Evolutionary conservation across 1,139 yeast species (phyloP), one percentile per base, ranked within the genome.

Genomic region (Debaryomyces subglobosus): DNA sequence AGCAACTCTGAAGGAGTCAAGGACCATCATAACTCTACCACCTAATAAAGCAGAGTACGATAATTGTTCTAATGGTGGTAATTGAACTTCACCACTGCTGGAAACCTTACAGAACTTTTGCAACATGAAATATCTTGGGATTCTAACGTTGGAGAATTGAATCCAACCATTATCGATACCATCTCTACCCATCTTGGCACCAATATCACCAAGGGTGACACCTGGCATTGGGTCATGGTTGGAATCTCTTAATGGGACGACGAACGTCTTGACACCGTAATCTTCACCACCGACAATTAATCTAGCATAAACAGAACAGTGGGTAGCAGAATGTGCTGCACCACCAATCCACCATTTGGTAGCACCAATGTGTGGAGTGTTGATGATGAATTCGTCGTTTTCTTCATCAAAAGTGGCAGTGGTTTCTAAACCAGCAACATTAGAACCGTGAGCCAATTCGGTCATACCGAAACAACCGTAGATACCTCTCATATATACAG

Each of bases 341-440:
- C 79, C 79, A 47, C 80, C 79, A 47, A 75, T 75, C 80, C 80
- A 75, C 80, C 80, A 75, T 59, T 75, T 75, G 53, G 80, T 74
- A 52, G 80, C 80, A 58, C 79, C 78, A 56, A 74, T 68, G 58
- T 74, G 78, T 5, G 80, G 80, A 39, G 80, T 75, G 60, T 74
- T 68, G 56, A 75, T 71, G 58, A 74, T 55, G 49, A 75, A 75
- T 59, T 73, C 76, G 53, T 75, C 79, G 37, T 58, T 64, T 40
- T 65, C 72, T 46, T 58, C 57, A 57, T 74, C 78, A 51, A 68
- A 74, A 45, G 77, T 71, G 49, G 80, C 80, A 43, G 78, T 74
- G 47, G 80, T 74, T 60, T 75, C 78, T 61, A 72, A 64, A 46
- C 78, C 79, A 40, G 70, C 68, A 42, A 75, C 79, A 60, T 74